phyloP scores from a whole-genome alignment of 352 stramenopile genomes.

The Globisporangium spiculum region DNA sequence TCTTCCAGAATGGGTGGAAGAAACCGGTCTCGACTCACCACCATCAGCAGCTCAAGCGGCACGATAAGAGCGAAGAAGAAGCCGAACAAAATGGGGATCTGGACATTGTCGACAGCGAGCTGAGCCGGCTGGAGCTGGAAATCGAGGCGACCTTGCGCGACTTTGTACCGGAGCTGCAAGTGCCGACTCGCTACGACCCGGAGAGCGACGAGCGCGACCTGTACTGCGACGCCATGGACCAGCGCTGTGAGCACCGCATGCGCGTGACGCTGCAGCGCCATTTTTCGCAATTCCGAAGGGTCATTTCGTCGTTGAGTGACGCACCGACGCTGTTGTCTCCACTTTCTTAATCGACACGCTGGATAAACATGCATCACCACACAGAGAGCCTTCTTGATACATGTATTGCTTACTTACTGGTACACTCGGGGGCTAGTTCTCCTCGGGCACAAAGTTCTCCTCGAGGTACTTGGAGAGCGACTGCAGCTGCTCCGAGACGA shows the following conservation, averaged over 20 bases:
- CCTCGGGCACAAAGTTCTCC: conserved; percentile 63
- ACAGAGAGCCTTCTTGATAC: not conserved
- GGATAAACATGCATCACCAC: not conserved
- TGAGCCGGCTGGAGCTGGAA: conserved; percentile 26
- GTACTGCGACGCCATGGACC: conserved; percentile 23
- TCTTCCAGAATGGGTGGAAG: conserved; percentile 51
- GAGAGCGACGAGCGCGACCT: conserved; percentile 21
- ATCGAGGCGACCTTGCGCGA: conserved; percentile 33
- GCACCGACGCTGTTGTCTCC: not conserved
- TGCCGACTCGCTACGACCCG: not conserved
- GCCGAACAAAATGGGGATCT: not conserved
- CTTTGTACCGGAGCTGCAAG: conserved; percentile 37
- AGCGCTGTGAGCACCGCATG: conserved; percentile 35
- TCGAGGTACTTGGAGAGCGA: conserved; percentile 75
- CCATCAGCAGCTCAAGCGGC: conserved; percentile 2
- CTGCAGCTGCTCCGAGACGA: conserved; percentile 78
- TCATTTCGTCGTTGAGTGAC: not conserved
- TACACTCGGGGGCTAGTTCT: conserved; percentile 32
- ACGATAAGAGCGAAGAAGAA: not conserved
- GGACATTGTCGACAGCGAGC: conserved; percentile 10
- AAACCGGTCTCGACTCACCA: conserved; percentile 18
- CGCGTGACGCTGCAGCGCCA: conserved; percentile 51
- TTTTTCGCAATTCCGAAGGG: conserved; percentile 44
- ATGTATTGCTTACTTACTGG: not conserved
- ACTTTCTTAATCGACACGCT: not conserved